Evolutionary conservation across 2,329 filamentous ascomycete species (phyloP), one percentile per base, ranked within the genome.

Genomic region (Leptoxyphium fumago): DNA sequence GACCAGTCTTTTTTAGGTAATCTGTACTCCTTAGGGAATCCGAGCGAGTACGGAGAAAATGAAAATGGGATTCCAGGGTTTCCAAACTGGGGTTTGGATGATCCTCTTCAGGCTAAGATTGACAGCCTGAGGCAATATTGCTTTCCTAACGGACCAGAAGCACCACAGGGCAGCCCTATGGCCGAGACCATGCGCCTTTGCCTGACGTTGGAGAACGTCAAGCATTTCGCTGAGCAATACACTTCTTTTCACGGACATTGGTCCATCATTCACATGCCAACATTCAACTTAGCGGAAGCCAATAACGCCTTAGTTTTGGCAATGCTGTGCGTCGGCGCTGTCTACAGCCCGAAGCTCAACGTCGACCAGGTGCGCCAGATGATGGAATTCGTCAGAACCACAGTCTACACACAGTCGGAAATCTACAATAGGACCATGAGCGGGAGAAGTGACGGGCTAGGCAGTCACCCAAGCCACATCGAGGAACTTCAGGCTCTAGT

Each of bases 191-290:
- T 72, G 45, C 65, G 64, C 53, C 54, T 59, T 46, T 79, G 77
- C 55, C 73, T 84, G 54, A 77, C 77, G 41, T 71, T 76, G 47
- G 74, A 80, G 52, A 82, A 82, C 59, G 70, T 84, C 57, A 78
- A 77, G 65, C 73, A 79, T 56, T 84, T 84, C 58, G 70, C 84
- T 59, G 73, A 79, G 54, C 72, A 78, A 55, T 85, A 82, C 67
- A 77, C 73, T 47, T 78, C 83, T 61, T 85, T 80, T 60, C 78
- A 84, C 59, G 72, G 75, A 48, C 82, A 87, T 61, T 84, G 83
- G 66, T 77, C 81, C 15, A 71, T 83, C 51, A 71, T 86, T 43
- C 81, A 87, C 56, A 71, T 81, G 59, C 74, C 80, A 30, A 82
- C 80, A 8, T 84, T 86, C 62, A 73, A 77, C 55, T 73, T 82